Conservation (phyloP, 805 yeast species). For the Suhomyces vadensis region DNA sequence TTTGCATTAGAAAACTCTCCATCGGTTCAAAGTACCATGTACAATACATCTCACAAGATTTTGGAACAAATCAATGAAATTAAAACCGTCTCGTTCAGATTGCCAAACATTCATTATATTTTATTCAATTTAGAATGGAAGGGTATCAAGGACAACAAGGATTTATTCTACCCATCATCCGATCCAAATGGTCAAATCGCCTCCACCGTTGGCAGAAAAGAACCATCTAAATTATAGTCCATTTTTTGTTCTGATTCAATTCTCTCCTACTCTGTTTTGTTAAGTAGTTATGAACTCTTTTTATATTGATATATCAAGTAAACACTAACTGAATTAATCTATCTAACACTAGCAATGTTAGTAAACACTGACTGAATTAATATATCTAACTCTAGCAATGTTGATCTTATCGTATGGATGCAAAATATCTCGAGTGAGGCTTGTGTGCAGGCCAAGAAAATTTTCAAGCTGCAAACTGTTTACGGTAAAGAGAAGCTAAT, state of each 20-base stretch:
- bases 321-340: no score
- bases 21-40: conserved; percentile 97
- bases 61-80: conserved; percentile 58
- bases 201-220: conserved; percentile 75
- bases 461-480: conserved; percentile 4
- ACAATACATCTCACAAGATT: conserved; percentile 80
- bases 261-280: no score
- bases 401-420: conserved; percentile 2
- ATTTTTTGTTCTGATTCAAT: not conserved
- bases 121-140: conserved; percentile 81
- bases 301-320: no score
- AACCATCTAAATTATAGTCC: conserved; percentile 40
- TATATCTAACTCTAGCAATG: no score
- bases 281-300: no score
- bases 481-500: not conserved
- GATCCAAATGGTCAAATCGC: conserved; percentile 93
- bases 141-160: conserved; percentile 77
- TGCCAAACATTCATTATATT: conserved; percentile 93
- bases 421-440: not conserved
- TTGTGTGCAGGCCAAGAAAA: conserved; percentile 3
- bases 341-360: no score
- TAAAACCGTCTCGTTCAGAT: conserved; percentile 64
- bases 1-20: conserved; percentile 88
- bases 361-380: no score
- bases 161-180: conserved; percentile 83